Percentiles rank a stretch among this genome's conserved stretches.
Evolutionary conservation across 108 stramenopile genomes (phyloP).

Genomic region (Hondaea fermentalgiana): DNA sequence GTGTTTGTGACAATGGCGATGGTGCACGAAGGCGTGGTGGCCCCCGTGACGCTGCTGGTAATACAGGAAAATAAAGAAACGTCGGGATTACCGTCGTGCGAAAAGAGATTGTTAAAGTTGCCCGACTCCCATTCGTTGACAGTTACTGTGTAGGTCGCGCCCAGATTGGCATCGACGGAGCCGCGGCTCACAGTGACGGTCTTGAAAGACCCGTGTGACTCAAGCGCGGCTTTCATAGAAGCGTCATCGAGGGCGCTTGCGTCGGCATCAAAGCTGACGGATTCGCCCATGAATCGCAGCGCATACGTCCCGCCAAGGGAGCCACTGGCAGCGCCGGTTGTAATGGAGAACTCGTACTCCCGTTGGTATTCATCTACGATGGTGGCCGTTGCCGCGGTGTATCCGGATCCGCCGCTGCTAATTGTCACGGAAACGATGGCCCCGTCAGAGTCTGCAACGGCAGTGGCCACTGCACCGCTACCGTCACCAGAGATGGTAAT

Average conservation of each 20-base stretch:
- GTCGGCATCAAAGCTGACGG: neutral
- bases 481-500: neutral
- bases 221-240: neutral
- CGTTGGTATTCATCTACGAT: neutral
- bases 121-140: neutral
- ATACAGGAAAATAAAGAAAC: neutral
- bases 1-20: neutral
- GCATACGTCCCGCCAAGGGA: neutral
- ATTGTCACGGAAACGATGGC: neutral
- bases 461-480: neutral
- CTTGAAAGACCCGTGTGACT: neutral
- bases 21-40: constrained; percentile 4
- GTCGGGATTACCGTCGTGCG: neutral
- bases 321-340: neutral
- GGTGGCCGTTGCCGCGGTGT: neutral
- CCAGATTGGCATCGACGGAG: constrained; percentile 24
- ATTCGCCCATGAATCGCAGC: neutral
- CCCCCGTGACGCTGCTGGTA: neutral
- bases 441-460: constrained; percentile 19
- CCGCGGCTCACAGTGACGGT: neutral
- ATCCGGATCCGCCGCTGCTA: neutral
- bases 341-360: neutral
- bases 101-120: neutral
- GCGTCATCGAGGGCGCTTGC: neutral
- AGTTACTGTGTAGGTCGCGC: constrained; percentile 34